Evolutionary conservation across 1,139 yeast species (phyloP).

Genomic region (Hyphopichia pseudoburtonii): DNA sequence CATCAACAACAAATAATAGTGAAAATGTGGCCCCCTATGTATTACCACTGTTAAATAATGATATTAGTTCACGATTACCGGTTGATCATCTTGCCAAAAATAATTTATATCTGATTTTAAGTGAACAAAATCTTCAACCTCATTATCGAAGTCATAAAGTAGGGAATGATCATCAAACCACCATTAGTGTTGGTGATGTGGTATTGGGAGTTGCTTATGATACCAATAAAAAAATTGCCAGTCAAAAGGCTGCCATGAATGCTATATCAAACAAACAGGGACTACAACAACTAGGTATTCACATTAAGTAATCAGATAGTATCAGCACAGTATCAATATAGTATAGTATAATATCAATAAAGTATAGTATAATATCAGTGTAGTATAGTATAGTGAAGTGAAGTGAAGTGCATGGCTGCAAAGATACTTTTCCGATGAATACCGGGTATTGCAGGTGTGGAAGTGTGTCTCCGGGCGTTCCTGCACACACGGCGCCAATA

Average conservation of each 20-base stretch:
- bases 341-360: no score
- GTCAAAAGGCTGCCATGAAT: conserved; percentile 32
- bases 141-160: conserved; percentile 18
- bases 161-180: conserved; percentile 21
- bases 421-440: no score
- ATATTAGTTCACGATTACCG: conserved; percentile 1
- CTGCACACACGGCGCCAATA: no score
- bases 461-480: no score
- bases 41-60: conserved; percentile 3
- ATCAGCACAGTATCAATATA: no score
- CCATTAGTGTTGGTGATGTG: conserved; percentile 25
- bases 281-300: conserved; percentile 19
- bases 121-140: conserved; percentile 21
- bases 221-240: conserved; percentile 27
- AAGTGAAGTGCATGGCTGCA: no score
- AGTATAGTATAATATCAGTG: no score
- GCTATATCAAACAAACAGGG: conserved; percentile 23
- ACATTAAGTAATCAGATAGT: no score
- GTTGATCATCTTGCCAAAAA: conserved; percentile 25
- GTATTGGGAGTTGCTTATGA: conserved; percentile 35
- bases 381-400: no score
- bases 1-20: neutral
- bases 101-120: conserved; percentile 26
- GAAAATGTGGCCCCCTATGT: neutral
- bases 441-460: no score